phyloP scores from a whole-genome alignment of 108 stramenopile genomes.

The Parietichytrium sp. region DNA sequence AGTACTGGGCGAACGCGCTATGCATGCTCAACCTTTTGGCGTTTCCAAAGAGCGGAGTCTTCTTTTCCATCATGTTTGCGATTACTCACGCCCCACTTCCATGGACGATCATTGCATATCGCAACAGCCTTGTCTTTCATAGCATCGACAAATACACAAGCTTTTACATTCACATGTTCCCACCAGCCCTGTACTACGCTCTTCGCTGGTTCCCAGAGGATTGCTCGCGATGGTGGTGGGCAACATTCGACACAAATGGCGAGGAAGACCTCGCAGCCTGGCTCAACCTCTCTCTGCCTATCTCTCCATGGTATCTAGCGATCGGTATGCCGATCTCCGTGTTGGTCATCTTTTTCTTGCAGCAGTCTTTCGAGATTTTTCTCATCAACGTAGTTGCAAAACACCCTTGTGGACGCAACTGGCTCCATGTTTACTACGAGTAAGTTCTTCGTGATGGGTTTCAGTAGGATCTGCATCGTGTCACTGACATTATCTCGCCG shows the following conservation, averaged over 20 bases:
- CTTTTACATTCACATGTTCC: conserved; percentile 73
- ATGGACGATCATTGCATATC: conserved; percentile 66
- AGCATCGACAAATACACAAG: conserved; percentile 75
- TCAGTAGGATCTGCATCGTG: no score
- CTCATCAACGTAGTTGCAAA: neutral
- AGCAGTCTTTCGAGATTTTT: conserved; percentile 21
- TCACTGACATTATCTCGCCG: no score
- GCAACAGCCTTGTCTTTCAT: conserved; percentile 78
- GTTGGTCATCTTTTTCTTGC: neutral
- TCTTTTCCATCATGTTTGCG: conserved; percentile 58
- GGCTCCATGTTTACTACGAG: neutral
- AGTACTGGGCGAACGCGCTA: conserved; percentile 16
- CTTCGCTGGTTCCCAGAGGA: conserved; percentile 60
- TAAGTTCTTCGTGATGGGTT: no score
- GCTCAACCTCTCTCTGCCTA: neutral
- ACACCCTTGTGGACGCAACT: neutral
- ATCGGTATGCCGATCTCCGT: no score
- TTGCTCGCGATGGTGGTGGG: neutral
- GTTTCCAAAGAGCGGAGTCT: neutral
- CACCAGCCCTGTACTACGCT: conserved; percentile 63
- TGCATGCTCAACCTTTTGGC: neutral
- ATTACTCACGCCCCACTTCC: conserved; percentile 68
- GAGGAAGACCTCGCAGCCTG: conserved; percentile 31
- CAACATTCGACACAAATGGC: neutral
- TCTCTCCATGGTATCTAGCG: no score